A percentile compares a stretch with the other conserved stretches of the same genome.
Evolutionary conservation across 306 rosid genomes (phyloP).

Genomic region (Cyclanthera cordifolia): DNA sequence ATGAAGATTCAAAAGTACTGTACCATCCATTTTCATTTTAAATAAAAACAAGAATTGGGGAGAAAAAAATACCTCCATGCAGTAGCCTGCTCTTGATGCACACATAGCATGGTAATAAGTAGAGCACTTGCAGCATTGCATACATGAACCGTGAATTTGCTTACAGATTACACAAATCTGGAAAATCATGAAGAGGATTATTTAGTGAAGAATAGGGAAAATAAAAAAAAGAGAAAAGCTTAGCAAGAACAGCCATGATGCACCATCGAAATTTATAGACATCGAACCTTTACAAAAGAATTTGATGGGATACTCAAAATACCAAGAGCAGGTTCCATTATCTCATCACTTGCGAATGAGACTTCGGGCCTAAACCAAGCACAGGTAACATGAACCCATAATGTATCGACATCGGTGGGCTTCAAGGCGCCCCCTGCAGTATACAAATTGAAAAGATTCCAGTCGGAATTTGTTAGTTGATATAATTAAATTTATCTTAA

Average conservation of each 20-base stretch:
- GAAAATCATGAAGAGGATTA: slow-evolving; percentile 20
- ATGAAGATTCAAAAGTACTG: not conserved
- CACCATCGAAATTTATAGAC: slow-evolving; percentile 11
- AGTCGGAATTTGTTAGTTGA: too few species aligned
- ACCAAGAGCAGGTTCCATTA: slow-evolving; percentile 98
- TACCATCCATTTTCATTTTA: not conserved
- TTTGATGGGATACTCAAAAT: slow-evolving; percentile 94
- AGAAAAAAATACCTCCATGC: slow-evolving; percentile 66
- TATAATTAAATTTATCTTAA: too few species aligned
- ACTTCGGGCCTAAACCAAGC: slow-evolving; percentile 99
- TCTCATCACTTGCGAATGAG: slow-evolving; percentile 87
- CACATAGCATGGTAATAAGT: slow-evolving; percentile 99
- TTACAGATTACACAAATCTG: slow-evolving; percentile 98
- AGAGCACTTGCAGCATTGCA: slow-evolving; percentile 96
- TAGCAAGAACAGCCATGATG: slow-evolving; percentile 7
- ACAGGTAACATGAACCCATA: slow-evolving; percentile 98
- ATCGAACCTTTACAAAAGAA: slow-evolving; percentile 85
- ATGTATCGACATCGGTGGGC: slow-evolving; percentile 81
- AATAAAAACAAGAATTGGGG: not conserved
- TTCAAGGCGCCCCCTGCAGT: slow-evolving; percentile 89
- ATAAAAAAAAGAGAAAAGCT: not conserved
- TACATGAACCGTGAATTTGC: slow-evolving; percentile 97
- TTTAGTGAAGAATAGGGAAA: slow-evolving; percentile 1
- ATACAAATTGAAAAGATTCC: slow-evolving; percentile 17
- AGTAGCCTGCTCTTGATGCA: slow-evolving; percentile 97